Evolutionary conservation across 2,329 filamentous ascomycete genomes (phyloP).

Genomic region (Epichloe uncinata): DNA sequence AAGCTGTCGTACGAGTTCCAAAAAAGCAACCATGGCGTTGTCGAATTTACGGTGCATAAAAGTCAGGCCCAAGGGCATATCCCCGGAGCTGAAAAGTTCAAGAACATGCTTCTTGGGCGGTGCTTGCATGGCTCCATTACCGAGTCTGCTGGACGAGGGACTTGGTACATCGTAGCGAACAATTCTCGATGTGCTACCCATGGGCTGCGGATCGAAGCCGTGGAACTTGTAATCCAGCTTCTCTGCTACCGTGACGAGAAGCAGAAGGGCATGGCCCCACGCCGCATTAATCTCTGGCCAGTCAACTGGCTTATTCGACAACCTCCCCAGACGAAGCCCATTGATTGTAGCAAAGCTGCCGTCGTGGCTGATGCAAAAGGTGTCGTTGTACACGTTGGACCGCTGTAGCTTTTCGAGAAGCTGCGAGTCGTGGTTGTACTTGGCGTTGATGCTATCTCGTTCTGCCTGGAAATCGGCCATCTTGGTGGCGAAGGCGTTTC

Average conservation of each 20-base stretch:
- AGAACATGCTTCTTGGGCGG: slow-evolving; percentile 62
- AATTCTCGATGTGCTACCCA: slow-evolving; percentile 87
- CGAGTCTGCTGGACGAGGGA: slow-evolving; percentile 39
- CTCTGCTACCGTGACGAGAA: slow-evolving; percentile 84
- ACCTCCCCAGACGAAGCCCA: slow-evolving; percentile 71
- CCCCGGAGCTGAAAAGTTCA: slow-evolving; percentile 82
- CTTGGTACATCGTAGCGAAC: slow-evolving; percentile 45
- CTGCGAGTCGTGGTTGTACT: slow-evolving; percentile 81
- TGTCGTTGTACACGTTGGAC: slow-evolving; percentile 97
- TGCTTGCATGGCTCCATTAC: slow-evolving; percentile 30
- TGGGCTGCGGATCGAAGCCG: slow-evolving; percentile 74
- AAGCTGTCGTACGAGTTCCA: slow-evolving; percentile 82
- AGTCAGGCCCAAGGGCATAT: slow-evolving; percentile 76
- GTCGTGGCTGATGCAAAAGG: slow-evolving; percentile 94
- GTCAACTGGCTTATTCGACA: slow-evolving; percentile 79
- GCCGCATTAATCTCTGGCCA: slow-evolving; percentile 99
- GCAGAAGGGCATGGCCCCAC: slow-evolving; percentile 91
- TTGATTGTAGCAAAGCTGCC: slow-evolving; percentile 97
- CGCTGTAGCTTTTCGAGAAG: slow-evolving; percentile 84
- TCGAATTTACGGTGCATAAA: slow-evolving; percentile 92
- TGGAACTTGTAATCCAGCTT: slow-evolving; percentile 77
- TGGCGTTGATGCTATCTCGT: slow-evolving; percentile 77
- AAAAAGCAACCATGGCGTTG: slow-evolving; percentile 91
- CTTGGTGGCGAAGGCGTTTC: slow-evolving; percentile 69
- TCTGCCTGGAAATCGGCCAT: slow-evolving; percentile 77